Percentiles rank a stretch among this genome's conserved stretches.
Conservation (phyloP, 1,139 yeast species). For the Torulaspora globosa region DNA sequence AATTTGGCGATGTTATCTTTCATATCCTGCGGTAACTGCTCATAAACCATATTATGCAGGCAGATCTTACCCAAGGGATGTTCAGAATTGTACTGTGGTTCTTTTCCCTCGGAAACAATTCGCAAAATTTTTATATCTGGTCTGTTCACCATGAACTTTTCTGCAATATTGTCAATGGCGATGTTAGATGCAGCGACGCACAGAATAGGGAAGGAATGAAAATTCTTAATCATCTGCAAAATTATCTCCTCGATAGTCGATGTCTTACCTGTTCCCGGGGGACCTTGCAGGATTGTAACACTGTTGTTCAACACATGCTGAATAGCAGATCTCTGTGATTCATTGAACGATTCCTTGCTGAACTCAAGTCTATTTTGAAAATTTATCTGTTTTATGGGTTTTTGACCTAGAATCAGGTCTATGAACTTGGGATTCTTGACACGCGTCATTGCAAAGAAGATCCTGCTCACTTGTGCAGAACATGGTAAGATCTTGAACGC, state of each 20-base stretch:
- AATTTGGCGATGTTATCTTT: conserved; percentile 45
- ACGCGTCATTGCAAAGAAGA: conserved; percentile 59
- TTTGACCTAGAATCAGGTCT: conserved; percentile 57
- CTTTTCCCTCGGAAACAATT: conserved; percentile 59
- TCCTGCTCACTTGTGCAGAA: conserved; percentile 58
- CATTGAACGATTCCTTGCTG: conserved; percentile 49
- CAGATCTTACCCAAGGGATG: conserved; percentile 59
- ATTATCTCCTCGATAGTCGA: conserved; percentile 64
- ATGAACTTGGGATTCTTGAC: conserved; percentile 55
- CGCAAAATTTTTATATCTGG: conserved; percentile 48
- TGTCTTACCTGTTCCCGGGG: conserved; percentile 69
- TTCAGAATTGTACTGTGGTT: conserved; percentile 51
- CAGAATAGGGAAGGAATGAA: conserved; percentile 58
- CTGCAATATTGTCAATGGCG: conserved; percentile 75
- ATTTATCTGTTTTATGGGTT: conserved; percentile 54
- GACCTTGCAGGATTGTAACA: conserved; percentile 63
- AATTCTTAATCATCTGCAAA: conserved; percentile 52
- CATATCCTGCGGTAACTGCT: conserved; percentile 45
- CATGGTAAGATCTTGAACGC: conserved; percentile 55
- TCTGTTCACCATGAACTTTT: conserved; percentile 51
- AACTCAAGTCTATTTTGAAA: conserved; percentile 53
- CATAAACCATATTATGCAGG: conserved; percentile 56
- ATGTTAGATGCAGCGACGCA: conserved; percentile 75
- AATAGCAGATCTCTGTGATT: conserved; percentile 62
- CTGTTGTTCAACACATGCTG: conserved; percentile 66